Base-by-base conservation (phyloP, 2,329 filamentous ascomycete species). In the Epicoccum nigrum region DNA sequence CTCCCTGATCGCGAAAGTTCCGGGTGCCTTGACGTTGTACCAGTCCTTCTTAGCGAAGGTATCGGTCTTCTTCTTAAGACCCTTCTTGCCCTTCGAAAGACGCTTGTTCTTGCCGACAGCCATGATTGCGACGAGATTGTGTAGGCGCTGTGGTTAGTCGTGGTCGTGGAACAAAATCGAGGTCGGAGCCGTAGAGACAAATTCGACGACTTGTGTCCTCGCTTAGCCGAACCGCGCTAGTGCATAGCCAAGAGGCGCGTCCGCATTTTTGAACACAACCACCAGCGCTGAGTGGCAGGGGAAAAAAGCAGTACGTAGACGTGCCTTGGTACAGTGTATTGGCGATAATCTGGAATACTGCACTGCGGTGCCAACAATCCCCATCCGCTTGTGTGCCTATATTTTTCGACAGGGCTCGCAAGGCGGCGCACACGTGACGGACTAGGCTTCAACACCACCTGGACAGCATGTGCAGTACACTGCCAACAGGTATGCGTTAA, bases 21-120 rank as follows among this genome's bases (percentile, higher is more conserved):
- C 92, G 69, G 94, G 94, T 56, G 94, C 93, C 91, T 97, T 97
- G 81, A 99, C 87, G 74, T 88, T 90, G 84, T 92, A 99, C 90
- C 95, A 97, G 80, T 97, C 94, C 86, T 99, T 99, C 78, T 93
- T 90, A 75, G 92, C 86, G 85, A 97, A 97, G 75, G 94, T 93
- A 81, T 99, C 94, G 75, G 92, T 93, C 84, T 93, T 93, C 93
- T 99, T 97, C 91, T 97, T 97, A 79, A 97, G 86, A 81, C 94
- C 93, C 88, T 99, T 99, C 91, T 97, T 99, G 84, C 94, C 94
- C 87, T 99, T 99, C 68, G 94, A 97, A 84, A 99, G 87, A 86
- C 94, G 92, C 92, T 99, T 99, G 88, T 99, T 99, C 90, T 91
- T 91, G 83, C 88, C 88, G 80, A 91, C 88, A 84, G 88, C 88